Evolutionary conservation across 2,329 filamentous ascomycete genomes (phyloP), one percentile per base, ranked within the genome.

Genomic region (Alternaria postmessia): DNA sequence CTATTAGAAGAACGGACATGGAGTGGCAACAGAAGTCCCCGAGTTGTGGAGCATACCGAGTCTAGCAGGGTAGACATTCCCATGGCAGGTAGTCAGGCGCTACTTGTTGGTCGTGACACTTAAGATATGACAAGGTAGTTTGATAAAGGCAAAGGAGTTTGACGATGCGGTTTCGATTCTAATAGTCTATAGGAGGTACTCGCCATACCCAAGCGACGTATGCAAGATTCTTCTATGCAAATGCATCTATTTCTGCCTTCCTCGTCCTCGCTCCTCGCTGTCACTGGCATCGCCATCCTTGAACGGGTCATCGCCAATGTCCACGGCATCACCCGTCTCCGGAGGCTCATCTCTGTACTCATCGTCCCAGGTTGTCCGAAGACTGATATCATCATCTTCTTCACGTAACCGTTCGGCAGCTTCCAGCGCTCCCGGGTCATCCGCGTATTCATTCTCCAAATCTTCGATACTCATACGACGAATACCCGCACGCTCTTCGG

Each of bases 321-420:
- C 75, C 6, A 73, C 62, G 1, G 79, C 80, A 53, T 81, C 80
- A 22, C 80, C 81, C 41, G 77, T 76, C 49, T 75, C 72, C 2
- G 78, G 78, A 26, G 75, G 77, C 26, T 82, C 80, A 63, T 83
- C 81, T 47, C 75, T 71, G 64, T 81, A 82, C 52, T 75, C 75
- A 34, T 77, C 75, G 22, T 69, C 75, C 71, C 74, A 86, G 30
- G 85, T 83, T 55, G 86, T 83, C 60, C 83, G 81, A 51, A 84
- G 67, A 61, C 78, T 81, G 49, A 82, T 88, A 80, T 79, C 83
- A 69, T 81, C 81, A 18, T 85, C 84, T 22, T 84, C 83, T 51
- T 86, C 83, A 6, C 81, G 64, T 51, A 82, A 61, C 1, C 71
- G 66, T 60, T 79, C 75, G 0, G 75, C 75, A 11, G 78, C 79